Base-by-base conservation (phyloP, 768 basidiomycete species). In the Termitomyces sp. region DNA sequence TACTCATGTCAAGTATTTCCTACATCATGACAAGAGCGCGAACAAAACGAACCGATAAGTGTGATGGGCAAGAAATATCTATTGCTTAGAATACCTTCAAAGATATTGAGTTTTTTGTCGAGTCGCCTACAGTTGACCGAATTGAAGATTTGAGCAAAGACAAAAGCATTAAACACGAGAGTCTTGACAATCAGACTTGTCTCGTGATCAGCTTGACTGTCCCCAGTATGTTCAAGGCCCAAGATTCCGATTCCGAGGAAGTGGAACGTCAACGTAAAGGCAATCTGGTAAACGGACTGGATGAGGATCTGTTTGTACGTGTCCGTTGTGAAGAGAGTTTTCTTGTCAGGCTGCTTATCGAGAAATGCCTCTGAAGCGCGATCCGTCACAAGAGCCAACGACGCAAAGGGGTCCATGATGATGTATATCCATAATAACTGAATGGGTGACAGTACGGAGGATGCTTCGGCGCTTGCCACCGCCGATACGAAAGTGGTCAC, bases 391-490 rank as follows among this genome's bases (percentile, higher is more conserved):
- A 99, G 85, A 12, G 96, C 96, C 54, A 98, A 87, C 33, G 96
- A 96, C 59, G 96, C 96, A 71, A 99, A 98, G 2, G 94, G 96
- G 72, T 97, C 95, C 95, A 96, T 96, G 73, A 96, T 96, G 64
- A 98, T 89, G 80, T 98, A 97, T 75, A 98, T 94, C 96, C 96
- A 99, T 24, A 99, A 85, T 6, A 99, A 78, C 72, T 99, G 97
- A 1, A 99, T 96, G 38, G 97, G 96, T 20, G 92, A 89, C 33
- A 99, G 79, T 22, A 94, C 95, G 0, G 95, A 93, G 16, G 78
- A 68, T 71, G 97, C 95, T 57, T 83, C 70, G 7, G 70, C 64
- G 18, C 95, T 95, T 0, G 91, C 86, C 59, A 98, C 87, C 44
- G 95, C 92, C 44, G 95, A 86, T 61, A 96, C 84, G 67, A 94